Evolutionary conservation across 176 grass and related monocot species (phyloP), one percentile per base, ranked within the genome.

Genomic region (Juncus inflexus): DNA sequence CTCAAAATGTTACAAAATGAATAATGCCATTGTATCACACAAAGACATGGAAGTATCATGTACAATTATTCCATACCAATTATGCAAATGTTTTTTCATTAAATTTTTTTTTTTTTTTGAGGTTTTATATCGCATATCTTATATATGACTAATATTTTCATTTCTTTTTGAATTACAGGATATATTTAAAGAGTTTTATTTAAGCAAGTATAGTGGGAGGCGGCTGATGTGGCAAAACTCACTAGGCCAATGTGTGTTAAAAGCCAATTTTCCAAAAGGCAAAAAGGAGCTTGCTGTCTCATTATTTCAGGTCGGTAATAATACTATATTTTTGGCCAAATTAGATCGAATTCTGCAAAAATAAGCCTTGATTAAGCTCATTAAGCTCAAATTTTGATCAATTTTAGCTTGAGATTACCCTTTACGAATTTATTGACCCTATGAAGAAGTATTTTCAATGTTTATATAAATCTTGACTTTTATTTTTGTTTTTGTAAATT

Each of bases 151-250:
- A 57, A 62, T 63, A 3, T 54, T 61, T 64, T 36, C 35, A 35
- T 41, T 7, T 6, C 76, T 76, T 76, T 12, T 11, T 60, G 55
- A 51, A 50, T 71, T 70, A 71, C 62, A 99, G 95, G 95, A 94
- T 78, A 99, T 94, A 80, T 99, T 99, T 60, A 99, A 99, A 86
- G 95, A 99, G 58, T 99, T 99, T 73, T 99, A 99, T 83, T 94
- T 99, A 80, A 99, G 95, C 63, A 99, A 99, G 76, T 84, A 99
- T 51, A 92, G 86, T 74, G 95, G 95, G 73, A 94, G 95, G 73
- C 89, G 95, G 55, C 77, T 99, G 15, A 87, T 94, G 95, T 99
- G 95, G 95, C 95, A 99, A 82, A 99, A 99, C 81, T 99, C 89
- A 35, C 81, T 99, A 69, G 89, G 95, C 40, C 95, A 99, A 50